Conservation (phyloP, 768 basidiomycete species). For the Tulasnella sp. region DNA sequence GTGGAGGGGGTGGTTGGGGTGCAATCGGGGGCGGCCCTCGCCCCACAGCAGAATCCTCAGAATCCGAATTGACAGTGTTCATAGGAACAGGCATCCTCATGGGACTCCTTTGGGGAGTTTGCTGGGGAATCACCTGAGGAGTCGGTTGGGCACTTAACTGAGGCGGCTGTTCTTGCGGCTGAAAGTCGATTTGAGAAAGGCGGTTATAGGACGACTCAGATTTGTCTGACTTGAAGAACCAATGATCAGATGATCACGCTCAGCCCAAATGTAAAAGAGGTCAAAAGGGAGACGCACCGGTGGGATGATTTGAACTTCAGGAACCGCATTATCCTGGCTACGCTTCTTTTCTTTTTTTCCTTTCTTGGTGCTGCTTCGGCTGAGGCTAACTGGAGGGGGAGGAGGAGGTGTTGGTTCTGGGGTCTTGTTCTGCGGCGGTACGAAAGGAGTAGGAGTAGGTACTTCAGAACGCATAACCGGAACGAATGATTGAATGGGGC, state of each 20-base stretch:
- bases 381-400: background rate
- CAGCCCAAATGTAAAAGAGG: background rate
- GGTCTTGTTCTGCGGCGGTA: background rate
- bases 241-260: conserved; percentile 19
- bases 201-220: background rate
- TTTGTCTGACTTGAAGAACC: background rate
- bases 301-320: background rate
- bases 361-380: conserved; percentile 1
- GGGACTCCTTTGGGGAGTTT: background rate
- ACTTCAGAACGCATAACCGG: background rate
- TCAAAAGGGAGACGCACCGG: background rate
- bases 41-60: conserved; percentile 9
- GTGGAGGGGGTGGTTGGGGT: conserved; percentile 13
- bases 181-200: conserved; percentile 9
- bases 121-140: background rate
- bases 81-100: background rate
- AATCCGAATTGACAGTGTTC: conserved; percentile 19
- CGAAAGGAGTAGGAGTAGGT: background rate
- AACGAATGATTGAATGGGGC: background rate
- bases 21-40: background rate
- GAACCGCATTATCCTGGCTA: background rate
- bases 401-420: background rate
- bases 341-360: conserved; percentile 16
- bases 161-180: conserved; percentile 10
- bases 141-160: background rate